phyloP scores from a whole-genome alignment of 2,329 filamentous ascomycete genomes.

The Mycosphaerella sp. region DNA sequence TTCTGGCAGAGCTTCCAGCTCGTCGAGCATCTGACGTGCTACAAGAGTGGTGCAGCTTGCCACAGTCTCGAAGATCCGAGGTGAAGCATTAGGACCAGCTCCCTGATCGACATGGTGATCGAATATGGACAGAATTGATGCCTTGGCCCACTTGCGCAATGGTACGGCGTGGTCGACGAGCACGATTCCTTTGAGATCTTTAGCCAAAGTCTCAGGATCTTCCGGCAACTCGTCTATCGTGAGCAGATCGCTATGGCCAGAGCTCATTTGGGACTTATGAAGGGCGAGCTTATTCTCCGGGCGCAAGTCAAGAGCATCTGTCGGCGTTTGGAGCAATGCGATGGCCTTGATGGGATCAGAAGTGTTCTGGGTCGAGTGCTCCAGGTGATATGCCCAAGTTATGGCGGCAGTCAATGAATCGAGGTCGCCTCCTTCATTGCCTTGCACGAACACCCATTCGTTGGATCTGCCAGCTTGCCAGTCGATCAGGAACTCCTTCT shows the following conservation, averaged over 20 bases:
- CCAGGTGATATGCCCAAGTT: conserved; percentile 46
- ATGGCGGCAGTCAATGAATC: conserved; percentile 43
- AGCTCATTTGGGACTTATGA: conserved; percentile 43
- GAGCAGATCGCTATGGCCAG: conserved; percentile 42
- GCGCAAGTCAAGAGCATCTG: conserved; percentile 43
- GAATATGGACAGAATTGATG: conserved; percentile 43
- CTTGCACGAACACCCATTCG: conserved; percentile 44
- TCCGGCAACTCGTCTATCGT: conserved; percentile 46
- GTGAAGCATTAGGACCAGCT: conserved; percentile 38
- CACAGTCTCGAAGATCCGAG: conserved; percentile 41
- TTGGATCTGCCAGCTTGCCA: conserved; percentile 41
- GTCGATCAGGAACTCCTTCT: conserved; percentile 44
- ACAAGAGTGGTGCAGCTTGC: conserved; percentile 45
- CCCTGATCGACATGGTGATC: conserved; percentile 45
- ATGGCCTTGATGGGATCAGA: conserved; percentile 43
- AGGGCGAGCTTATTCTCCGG: conserved; percentile 45
- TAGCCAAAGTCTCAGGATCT: conserved; percentile 41
- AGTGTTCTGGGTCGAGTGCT: conserved; percentile 41
- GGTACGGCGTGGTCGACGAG: conserved; percentile 43
- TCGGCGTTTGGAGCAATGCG: conserved; percentile 43
- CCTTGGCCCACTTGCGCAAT: conserved; percentile 40
- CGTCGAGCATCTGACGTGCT: conserved; percentile 44
- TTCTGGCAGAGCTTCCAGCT: conserved; percentile 39
- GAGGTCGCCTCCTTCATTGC: conserved; percentile 44
- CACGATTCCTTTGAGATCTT: conserved; percentile 42